Evolutionary conservation across 2,329 filamentous ascomycete genomes (phyloP), one percentile per base, ranked within the genome.

Genomic region (Neopestalotiopsis sp.): DNA sequence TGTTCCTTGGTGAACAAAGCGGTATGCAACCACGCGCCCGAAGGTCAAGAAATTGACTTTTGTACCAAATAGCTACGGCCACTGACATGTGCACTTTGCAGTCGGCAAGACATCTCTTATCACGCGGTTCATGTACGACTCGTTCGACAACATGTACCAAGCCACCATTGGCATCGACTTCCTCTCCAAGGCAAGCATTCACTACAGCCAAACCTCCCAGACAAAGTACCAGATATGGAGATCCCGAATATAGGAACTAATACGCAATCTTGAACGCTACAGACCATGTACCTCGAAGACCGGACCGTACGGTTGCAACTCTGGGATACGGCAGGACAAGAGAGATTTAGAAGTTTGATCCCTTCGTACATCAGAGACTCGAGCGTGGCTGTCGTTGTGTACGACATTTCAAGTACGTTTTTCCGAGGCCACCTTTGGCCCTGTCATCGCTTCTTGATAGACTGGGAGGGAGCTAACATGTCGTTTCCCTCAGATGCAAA

Each of bases 261-360:
- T 69, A 70, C 45, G 70, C 14, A 14, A 28, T 9, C 67, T 17
- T 45, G 45, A 49, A 32, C 42, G 30, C 28, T 17, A 67, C 73
- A 95, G 94, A 99, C 96, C 67, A 99, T 99, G 97, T 99, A 99
- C 84, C 92, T 99, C 71, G 96, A 99, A 85, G 96, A 99, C 86
- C 90, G 96, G 80, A 99, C 96, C 57, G 96, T 99, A 71, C 93
- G 97, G 78, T 88, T 99, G 81, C 96, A 99, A 81, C 89, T 99
- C 71, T 99, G 96, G 96, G 96, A 99, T 81, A 99, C 96, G 5
- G 96, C 96, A 62, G 96, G 96, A 71, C 96, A 99, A 82, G 96
- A 99, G 83, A 90, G 96, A 74, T 99, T 99, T 85, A 92, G 97
- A 81, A 97, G 94, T 78, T 83, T 99, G 78, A 99, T 99, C 75